Evolutionary conservation across 1,284 basidiomycete genomes (phyloP), one percentile per base, ranked within the genome.

Genomic region (Cystobasidium slooffiae): DNA sequence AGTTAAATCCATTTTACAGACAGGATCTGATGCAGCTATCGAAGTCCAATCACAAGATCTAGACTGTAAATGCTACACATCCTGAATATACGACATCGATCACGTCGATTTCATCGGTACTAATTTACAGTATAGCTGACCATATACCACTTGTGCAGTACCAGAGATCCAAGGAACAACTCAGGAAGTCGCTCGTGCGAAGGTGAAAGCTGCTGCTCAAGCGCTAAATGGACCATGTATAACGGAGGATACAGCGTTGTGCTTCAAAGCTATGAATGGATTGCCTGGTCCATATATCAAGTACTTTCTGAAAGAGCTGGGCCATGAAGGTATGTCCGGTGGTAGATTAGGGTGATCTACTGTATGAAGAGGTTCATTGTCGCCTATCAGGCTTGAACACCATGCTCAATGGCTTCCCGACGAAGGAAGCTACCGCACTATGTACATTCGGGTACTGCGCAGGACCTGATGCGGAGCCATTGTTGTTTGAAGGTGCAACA

Each of bases 261-360:
- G 90, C 80, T 98, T 94, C 81, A 88, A 90, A 77, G 94, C 95
- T 0, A 84, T 98, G 46, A 88, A 89, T 51, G 95, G 93, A 0
- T 87, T 99, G 6, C 96, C 96, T 1, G 97, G 96, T 0, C 94
- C 95, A 0, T 99, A 97, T 83, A 97, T 99, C 86, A 99, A 99
- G 81, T 87, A 93, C 80, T 97, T 97, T 82, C 84, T 96, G 79
- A 85, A 86, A 64, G 86, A 86, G 22, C 83, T 97, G 4, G 94
- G 94, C 0, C 91, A 93, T 79, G 89, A 91, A 78, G 88, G 88
- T 86, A 72, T 73, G 84, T 78, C 20, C 43, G 10, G 20, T 12
- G n/a, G n/a, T n/a, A n/a, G n/a, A n/a, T n/a, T n/a, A n/a, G n/a
- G n/a, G n/a, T n/a, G n/a, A n/a, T n/a, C n/a, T n/a, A n/a, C n/a